These are phyloP conservation scores for Corylus heterophylla DNA, from an alignment of 306 rosid genomes.

Conservation along the genomic window DNA sequence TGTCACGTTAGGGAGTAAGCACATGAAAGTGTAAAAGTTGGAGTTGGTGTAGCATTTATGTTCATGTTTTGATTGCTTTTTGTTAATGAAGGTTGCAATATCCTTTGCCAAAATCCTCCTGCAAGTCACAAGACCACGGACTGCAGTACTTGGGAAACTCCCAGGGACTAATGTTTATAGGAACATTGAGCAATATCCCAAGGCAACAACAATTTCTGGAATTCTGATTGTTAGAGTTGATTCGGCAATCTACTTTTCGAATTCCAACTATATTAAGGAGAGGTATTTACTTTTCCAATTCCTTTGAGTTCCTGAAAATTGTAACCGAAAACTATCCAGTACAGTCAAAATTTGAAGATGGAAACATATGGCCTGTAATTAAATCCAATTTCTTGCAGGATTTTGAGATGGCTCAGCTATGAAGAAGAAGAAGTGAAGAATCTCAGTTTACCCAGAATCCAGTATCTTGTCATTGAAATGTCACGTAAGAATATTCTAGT, in stretches of 20 bases:
- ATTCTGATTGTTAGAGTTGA: constrained; percentile 74
- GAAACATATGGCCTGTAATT: background rate
- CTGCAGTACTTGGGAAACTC: constrained; percentile 70
- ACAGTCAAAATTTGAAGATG: no score
- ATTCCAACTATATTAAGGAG: constrained; percentile 78
- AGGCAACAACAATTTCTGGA: constrained; percentile 55
- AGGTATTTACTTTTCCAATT: constrained; percentile 38
- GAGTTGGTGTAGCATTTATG: no score
- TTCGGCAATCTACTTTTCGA: constrained; percentile 87
- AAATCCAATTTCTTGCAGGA: constrained; percentile 37
- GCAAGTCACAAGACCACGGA: constrained; percentile 85
- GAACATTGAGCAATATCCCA: constrained; percentile 69
- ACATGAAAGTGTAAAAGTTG: no score
- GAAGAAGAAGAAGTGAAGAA: constrained; percentile 46
- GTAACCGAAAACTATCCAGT: no score
- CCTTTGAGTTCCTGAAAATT: no score
- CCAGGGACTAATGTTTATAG: constrained; percentile 60
- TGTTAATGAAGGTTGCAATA: constrained; percentile 51
- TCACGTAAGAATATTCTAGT: constrained; percentile 59
- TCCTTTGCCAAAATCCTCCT: constrained; percentile 72
- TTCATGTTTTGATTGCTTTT: constrained; percentile 12
- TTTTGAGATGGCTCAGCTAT: constrained; percentile 67
- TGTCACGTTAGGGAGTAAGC: no score
- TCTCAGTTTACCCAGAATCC: constrained; percentile 30
- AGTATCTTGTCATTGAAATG: constrained; percentile 62